phyloP scores from a whole-genome alignment of 768 basidiomycete genomes.

The Basidioascus undulatus region DNA sequence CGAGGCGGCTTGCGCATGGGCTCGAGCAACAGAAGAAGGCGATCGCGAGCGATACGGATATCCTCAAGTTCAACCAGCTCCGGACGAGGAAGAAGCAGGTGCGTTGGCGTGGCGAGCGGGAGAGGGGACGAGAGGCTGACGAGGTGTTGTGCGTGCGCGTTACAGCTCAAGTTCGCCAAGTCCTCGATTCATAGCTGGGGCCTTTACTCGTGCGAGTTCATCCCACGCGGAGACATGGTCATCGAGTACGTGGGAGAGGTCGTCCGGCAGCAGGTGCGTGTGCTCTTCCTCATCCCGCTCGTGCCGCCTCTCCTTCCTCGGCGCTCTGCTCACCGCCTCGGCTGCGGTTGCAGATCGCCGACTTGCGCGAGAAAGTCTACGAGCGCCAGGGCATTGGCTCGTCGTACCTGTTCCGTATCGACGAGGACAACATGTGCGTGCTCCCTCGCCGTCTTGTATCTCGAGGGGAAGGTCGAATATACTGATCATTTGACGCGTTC shows the following conservation, averaged over 20 bases:
- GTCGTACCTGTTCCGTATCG: constrained; percentile 91
- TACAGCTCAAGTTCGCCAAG: constrained; percentile 65
- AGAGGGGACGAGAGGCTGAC: too few species aligned
- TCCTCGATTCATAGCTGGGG: constrained; percentile 96
- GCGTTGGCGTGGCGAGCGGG: too few species aligned
- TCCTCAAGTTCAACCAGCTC: constrained; percentile 83
- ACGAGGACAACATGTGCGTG: constrained; percentile 85
- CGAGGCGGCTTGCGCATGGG: constrained; percentile 69
- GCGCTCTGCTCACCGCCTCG: too few species aligned
- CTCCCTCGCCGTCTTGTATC: constrained; percentile 1
- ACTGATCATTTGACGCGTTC: constrained; percentile 2
- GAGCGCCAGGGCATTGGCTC: constrained; percentile 93
- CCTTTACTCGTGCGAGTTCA: constrained; percentile 46
- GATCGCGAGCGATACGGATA: constrained; percentile 37
- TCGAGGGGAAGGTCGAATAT: too few species aligned
- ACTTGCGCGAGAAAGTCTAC: constrained; percentile 89
- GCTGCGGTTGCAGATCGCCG: constrained; percentile 90
- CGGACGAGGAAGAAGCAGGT: constrained; percentile 95
- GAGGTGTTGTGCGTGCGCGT: too few species aligned
- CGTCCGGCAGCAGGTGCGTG: constrained; percentile 43
- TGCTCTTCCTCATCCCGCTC: too few species aligned
- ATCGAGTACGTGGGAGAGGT: constrained; percentile 99
- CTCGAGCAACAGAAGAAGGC: constrained; percentile 69
- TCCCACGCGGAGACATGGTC: constrained; percentile 87
- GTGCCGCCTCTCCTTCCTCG: too few species aligned